These are phyloP conservation scores for Penicillium maclennaniae DNA, from an alignment of 495 filamentous ascomycete genomes.

Conservation along the genomic window DNA sequence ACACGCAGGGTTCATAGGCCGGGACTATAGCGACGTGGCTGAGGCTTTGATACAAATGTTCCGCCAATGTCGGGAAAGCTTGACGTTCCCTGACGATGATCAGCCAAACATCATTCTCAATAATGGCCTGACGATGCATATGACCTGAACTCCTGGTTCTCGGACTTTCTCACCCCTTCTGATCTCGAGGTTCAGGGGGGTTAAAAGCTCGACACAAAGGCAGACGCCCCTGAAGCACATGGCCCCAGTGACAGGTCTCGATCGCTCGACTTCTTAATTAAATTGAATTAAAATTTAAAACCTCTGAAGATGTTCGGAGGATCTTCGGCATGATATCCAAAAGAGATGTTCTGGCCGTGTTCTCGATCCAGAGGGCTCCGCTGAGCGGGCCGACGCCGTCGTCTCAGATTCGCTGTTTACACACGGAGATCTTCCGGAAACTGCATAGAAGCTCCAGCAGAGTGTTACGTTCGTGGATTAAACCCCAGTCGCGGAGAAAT, in stretches of 20 bases:
- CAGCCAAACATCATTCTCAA: neutral
- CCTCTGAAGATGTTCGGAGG: neutral
- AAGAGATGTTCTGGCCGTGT: conserved; percentile 7
- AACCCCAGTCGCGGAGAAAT: conserved; percentile 20
- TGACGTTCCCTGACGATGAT: neutral
- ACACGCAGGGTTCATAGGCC: neutral
- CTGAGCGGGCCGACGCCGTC: conserved; percentile 8
- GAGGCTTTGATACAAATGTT: neutral
- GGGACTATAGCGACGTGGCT: neutral
- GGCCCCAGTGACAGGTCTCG: neutral
- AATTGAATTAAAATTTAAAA: too few species aligned
- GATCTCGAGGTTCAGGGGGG: neutral
- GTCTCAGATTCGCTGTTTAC: conserved; percentile 13
- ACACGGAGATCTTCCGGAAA: conserved; percentile 18
- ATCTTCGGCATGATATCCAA: neutral
- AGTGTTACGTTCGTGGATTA: neutral
- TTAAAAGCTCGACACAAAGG: neutral
- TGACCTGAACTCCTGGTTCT: neutral
- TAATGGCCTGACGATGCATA: neutral
- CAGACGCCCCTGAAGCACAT: neutral
- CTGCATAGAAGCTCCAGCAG: conserved; percentile 1
- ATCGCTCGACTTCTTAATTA: neutral
- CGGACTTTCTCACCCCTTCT: neutral
- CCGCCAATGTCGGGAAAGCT: neutral
- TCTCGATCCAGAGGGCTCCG: conserved; percentile 5